Percentiles rank a stretch among this genome's conserved stretches.
Evolutionary conservation across 2,329 filamentous ascomycete genomes (phyloP).

Genomic region (Arthrobotrys megalospora): DNA sequence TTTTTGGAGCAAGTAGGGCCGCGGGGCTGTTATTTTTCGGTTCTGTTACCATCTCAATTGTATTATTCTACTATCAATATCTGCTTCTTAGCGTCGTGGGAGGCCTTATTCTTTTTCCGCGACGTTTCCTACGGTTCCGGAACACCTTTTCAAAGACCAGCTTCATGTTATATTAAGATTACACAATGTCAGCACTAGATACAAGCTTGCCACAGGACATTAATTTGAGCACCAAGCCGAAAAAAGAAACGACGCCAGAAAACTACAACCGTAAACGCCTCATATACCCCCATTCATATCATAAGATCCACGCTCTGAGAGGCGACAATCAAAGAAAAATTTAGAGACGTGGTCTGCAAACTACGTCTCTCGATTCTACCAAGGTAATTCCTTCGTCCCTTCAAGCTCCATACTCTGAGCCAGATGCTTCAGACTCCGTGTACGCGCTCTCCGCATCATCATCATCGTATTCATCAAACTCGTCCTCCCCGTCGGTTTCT

Average conservation of each 20-base stretch:
- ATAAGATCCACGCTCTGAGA: not conserved
- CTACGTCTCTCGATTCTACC: not conserved
- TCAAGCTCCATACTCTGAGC: constrained; percentile 53
- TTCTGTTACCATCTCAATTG: constrained; percentile 1
- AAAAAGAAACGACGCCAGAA: constrained; percentile 26
- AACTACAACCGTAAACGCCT: constrained; percentile 32
- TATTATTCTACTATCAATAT: constrained; percentile 4
- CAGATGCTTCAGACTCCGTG: constrained; percentile 55
- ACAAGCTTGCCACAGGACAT: constrained; percentile 16
- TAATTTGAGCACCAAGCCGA: constrained; percentile 5
- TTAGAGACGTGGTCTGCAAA: not conserved
- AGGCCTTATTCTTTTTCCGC: constrained; percentile 6
- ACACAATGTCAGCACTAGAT: constrained; percentile 37
- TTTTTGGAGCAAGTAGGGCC: constrained; percentile 12
- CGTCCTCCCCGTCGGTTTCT: constrained; percentile 1
- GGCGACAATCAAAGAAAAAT: not conserved
- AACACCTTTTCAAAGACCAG: constrained; percentile 40
- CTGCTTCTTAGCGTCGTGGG: constrained; percentile 32
- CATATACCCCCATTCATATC: constrained; percentile 12
- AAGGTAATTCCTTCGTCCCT: not conserved
- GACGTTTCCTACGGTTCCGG: constrained; percentile 1
- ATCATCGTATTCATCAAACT: constrained; percentile 54
- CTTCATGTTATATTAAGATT: constrained; percentile 53
- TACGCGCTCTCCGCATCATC: constrained; percentile 54
- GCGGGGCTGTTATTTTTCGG: constrained; percentile 1